A percentile compares a stretch with the other conserved stretches of the same genome.
phyloP scores from a whole-genome alignment of 2,329 filamentous ascomycete species.

The Ambrosiella cleistominuta region DNA sequence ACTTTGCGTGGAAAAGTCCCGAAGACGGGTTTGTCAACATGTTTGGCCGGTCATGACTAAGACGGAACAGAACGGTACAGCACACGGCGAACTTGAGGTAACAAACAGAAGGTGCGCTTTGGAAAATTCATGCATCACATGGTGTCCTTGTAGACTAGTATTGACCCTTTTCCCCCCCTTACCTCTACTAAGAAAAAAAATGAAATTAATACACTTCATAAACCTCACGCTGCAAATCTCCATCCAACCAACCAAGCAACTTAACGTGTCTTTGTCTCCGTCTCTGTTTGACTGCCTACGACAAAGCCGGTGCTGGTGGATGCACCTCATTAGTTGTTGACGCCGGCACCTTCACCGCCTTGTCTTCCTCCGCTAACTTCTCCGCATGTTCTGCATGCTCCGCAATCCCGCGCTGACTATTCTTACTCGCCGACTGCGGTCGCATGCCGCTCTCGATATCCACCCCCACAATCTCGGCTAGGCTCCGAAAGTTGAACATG shows the following conservation, averaged over 20 bases:
- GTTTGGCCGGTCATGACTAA: constrained; percentile 12
- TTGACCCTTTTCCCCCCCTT: too few relatives aligned
- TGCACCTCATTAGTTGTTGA: neutral
- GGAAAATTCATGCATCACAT: too few relatives aligned
- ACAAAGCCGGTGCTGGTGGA: neutral
- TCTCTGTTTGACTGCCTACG: neutral
- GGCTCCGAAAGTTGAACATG: constrained; percentile 79
- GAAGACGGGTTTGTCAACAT: constrained; percentile 26
- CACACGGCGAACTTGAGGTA: too few relatives aligned
- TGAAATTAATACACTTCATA: neutral
- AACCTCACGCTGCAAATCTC: neutral
- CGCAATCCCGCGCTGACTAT: constrained; percentile 1
- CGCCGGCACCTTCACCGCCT: neutral
- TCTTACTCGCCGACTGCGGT: neutral
- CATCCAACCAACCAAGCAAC: neutral
- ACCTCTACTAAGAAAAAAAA: too few relatives aligned
- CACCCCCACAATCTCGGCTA: constrained; percentile 68
- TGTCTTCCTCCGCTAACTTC: neutral
- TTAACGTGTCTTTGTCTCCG: neutral
- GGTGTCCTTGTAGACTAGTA: too few relatives aligned
- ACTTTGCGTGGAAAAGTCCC: constrained; percentile 48
- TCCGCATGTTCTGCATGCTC: constrained; percentile 6
- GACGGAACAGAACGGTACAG: too few relatives aligned
- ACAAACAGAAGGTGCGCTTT: too few relatives aligned
- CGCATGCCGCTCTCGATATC: constrained; percentile 21